These are phyloP conservation scores for Russula virescens DNA, from an alignment of 768 basidiomycete species.

Conservation along the genomic window DNA sequence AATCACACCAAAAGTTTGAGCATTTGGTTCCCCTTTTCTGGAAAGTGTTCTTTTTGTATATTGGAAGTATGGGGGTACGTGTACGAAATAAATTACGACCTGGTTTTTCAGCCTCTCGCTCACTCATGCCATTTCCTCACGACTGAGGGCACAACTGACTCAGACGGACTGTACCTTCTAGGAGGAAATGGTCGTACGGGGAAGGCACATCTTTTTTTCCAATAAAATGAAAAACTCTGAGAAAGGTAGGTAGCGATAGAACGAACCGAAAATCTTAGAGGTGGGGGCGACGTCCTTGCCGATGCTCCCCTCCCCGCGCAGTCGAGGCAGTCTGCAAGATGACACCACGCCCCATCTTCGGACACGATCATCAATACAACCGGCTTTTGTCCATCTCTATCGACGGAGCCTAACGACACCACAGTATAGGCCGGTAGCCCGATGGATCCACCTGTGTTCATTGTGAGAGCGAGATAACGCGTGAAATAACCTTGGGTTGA, in stretches of 20 bases:
- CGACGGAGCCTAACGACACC: conserved; percentile 70
- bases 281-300: conserved; percentile 49
- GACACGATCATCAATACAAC: conserved; percentile 3
- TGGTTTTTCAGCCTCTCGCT: too few species aligned
- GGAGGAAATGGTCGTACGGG: too few species aligned
- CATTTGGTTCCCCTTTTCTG: too few species aligned
- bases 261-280: conserved; percentile 59
- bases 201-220: conserved; percentile 30
- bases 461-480: conserved; percentile 54
- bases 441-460: conserved; percentile 94
- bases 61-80: too few species aligned
- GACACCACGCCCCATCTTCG: conserved; percentile 83
- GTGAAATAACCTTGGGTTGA: background rate
- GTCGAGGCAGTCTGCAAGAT: conserved; percentile 91
- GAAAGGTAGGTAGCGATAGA: background rate
- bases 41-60: too few species aligned
- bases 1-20: too few species aligned
- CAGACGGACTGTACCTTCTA: too few species aligned
- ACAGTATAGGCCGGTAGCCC: conserved; percentile 90
- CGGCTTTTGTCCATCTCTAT: too few species aligned
- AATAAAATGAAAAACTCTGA: background rate
- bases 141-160: too few species aligned
- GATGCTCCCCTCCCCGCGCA: conserved; percentile 84
- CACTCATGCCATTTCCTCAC: too few species aligned
- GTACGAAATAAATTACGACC: too few species aligned